Conservation (phyloP, 1,139 yeast species). For the Kodamaea arcana region DNA sequence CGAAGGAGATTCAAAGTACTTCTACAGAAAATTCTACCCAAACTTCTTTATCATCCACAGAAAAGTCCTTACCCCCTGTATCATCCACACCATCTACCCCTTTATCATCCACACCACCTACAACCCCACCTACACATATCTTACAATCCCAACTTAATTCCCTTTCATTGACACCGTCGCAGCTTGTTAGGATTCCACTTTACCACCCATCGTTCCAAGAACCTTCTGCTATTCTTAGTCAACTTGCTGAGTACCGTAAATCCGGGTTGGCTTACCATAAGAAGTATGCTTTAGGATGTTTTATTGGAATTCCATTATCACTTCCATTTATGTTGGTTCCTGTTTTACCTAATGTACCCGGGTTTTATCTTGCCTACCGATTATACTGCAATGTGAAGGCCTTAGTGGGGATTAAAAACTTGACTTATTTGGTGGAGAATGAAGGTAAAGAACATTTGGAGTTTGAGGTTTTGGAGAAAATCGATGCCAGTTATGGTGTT, state of each 20-base stretch:
- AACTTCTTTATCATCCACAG: no score
- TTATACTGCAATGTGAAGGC: slow-evolving; percentile 85
- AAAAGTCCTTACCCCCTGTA: no score
- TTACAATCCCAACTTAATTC: slow-evolving; percentile 29
- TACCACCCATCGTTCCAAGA: slow-evolving; percentile 39
- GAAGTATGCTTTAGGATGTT: slow-evolving; percentile 41
- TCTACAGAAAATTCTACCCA: no score
- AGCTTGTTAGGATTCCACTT: slow-evolving; percentile 39
- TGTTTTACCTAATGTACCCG: slow-evolving; percentile 92
- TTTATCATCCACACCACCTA: no score
- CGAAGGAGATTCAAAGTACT: no score
- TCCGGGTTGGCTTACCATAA: slow-evolving; percentile 27
- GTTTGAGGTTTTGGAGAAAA: slow-evolving; percentile 17
- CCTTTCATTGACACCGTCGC: slow-evolving; percentile 26
- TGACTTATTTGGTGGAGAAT: slow-evolving; percentile 44
- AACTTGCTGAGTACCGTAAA: slow-evolving; percentile 27
- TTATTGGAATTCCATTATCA: slow-evolving; percentile 68
- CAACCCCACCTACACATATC: background rate
- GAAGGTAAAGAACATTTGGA: slow-evolving; percentile 15
- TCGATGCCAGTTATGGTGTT: slow-evolving; percentile 18
- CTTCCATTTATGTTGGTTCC: slow-evolving; percentile 81
- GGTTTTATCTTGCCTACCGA: slow-evolving; percentile 78
- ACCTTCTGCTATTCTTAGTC: slow-evolving; percentile 29
- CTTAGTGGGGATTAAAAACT: slow-evolving; percentile 66
- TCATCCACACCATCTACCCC: no score